Conservation (phyloP, 2,329 filamentous ascomycete genomes). For the Penicillium fuscoglaucum region DNA sequence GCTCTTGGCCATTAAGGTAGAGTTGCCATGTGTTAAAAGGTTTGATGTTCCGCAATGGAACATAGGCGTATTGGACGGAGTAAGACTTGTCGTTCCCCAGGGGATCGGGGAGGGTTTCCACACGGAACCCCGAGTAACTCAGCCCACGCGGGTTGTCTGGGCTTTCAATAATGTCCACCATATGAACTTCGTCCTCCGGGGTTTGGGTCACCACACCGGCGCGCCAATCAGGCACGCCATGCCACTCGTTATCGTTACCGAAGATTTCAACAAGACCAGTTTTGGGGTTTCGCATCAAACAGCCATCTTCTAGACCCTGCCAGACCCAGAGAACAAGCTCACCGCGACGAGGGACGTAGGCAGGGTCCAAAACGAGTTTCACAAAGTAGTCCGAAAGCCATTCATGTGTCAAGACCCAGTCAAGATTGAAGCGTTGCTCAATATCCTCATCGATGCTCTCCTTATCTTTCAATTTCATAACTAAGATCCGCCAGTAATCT, state of each 20-base stretch:
- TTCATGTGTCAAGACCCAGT: slow-evolving; percentile 56
- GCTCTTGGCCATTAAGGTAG: slow-evolving; percentile 45
- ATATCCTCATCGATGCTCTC: slow-evolving; percentile 48
- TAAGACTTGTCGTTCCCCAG: slow-evolving; percentile 52
- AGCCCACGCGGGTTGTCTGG: slow-evolving; percentile 43
- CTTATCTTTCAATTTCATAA: slow-evolving; percentile 50
- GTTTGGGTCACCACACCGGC: slow-evolving; percentile 58
- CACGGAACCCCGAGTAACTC: slow-evolving; percentile 56
- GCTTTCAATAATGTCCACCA: slow-evolving; percentile 47
- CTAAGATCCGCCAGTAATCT: slow-evolving; percentile 27
- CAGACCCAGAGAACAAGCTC: slow-evolving; percentile 58
- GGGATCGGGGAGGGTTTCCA: slow-evolving; percentile 58
- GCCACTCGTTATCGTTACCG: slow-evolving; percentile 35
- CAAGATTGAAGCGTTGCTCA: slow-evolving; percentile 53
- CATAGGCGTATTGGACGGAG: slow-evolving; percentile 57
- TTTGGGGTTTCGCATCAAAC: slow-evolving; percentile 38
- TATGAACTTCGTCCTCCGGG: slow-evolving; percentile 45
- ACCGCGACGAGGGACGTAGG: slow-evolving; percentile 56
- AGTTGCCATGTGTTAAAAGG: slow-evolving; percentile 58
- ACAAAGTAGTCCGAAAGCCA: slow-evolving; percentile 45
- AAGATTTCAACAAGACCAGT: slow-evolving; percentile 36
- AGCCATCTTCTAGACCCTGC: slow-evolving; percentile 33
- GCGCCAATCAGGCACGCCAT: slow-evolving; percentile 53
- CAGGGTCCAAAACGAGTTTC: slow-evolving; percentile 45
- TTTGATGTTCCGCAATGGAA: slow-evolving; percentile 55